Evolutionary conservation across 2,329 filamentous ascomycete species (phyloP).

Genomic region (Cyphellophora attinorum): DNA sequence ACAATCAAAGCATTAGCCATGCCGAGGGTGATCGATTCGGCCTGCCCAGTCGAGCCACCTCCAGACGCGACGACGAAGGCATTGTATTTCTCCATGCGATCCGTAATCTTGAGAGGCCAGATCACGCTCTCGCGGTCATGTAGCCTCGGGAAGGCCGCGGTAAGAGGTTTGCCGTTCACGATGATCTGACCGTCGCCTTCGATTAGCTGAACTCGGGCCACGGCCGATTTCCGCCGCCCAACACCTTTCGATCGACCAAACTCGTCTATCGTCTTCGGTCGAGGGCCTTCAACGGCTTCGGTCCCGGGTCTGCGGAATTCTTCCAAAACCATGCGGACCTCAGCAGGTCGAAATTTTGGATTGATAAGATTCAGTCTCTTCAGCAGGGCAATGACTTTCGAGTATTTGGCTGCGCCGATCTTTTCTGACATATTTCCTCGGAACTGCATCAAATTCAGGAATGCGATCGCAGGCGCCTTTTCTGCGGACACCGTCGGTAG

Average conservation of each 20-base stretch:
- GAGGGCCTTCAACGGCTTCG: conserved; percentile 54
- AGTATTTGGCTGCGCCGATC: conserved; percentile 69
- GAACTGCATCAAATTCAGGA: conserved; percentile 72
- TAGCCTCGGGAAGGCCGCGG: conserved; percentile 71
- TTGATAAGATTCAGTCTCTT: conserved; percentile 79
- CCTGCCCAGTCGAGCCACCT: conserved; percentile 88
- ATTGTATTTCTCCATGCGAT: conserved; percentile 91
- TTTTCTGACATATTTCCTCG: conserved; percentile 60
- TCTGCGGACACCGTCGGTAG: conserved; percentile 59
- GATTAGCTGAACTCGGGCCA: conserved; percentile 76
- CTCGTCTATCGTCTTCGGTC: conserved; percentile 59
- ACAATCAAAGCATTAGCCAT: conserved; percentile 78
- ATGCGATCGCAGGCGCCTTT: conserved; percentile 64
- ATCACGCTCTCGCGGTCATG: conserved; percentile 92
- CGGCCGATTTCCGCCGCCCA: conserved; percentile 79
- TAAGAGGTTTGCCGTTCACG: conserved; percentile 81
- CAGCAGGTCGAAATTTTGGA: conserved; percentile 61
- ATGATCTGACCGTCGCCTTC: conserved; percentile 86
- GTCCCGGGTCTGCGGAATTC: conserved; percentile 69
- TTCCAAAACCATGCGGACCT: conserved; percentile 55
- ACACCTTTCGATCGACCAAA: conserved; percentile 70
- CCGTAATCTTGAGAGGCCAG: conserved; percentile 77
- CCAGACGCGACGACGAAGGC: conserved; percentile 78
- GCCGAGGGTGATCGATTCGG: conserved; percentile 85
- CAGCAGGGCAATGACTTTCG: conserved; percentile 63